Conservation (phyloP, 371 early-diverging fungal species). For the Mortierella sp. region DNA sequence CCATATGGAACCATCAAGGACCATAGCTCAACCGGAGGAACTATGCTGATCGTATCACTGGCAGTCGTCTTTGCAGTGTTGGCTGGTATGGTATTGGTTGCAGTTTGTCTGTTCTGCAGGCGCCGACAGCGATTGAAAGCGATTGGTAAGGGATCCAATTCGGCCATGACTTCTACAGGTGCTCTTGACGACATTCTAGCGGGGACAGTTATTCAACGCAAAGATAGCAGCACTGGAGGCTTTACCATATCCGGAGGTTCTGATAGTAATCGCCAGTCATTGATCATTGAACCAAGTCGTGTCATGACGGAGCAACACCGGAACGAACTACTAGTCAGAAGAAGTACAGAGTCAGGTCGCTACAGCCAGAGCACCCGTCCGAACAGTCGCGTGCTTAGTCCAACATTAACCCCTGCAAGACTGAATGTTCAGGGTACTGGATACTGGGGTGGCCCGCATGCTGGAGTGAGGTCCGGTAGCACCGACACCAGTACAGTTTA, state of each 20-base stretch:
- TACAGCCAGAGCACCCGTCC: constrained; percentile 1
- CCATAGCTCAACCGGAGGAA: constrained; percentile 2
- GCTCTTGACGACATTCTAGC: constrained; percentile 2
- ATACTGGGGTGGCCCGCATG: constrained; percentile 8
- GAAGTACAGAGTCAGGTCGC: constrained; percentile 11
- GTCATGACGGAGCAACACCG: constrained; percentile 35
- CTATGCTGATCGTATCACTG: constrained; percentile 40
- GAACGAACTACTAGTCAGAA: constrained; percentile 3
- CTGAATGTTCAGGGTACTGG: constrained; percentile 4
- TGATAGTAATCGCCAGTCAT: background rate
- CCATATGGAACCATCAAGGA: constrained; percentile 9
- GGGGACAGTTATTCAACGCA: background rate
- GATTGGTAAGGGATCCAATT: constrained; percentile 8
- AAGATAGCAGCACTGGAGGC: no score
- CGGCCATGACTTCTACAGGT: background rate
- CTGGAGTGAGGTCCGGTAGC: background rate
- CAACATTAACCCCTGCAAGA: background rate
- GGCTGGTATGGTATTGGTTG: constrained; percentile 27
- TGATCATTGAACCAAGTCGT: constrained; percentile 8
- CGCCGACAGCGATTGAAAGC: constrained; percentile 10
- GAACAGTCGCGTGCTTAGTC: constrained; percentile 10
- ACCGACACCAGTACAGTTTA: background rate
- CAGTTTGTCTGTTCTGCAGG: constrained; percentile 34
- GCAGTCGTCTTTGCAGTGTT: constrained; percentile 37
- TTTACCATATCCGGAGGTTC: no score